Evolutionary conservation across 495 filamentous ascomycete species (phyloP), one percentile per base, ranked within the genome.

Genomic region (Aspergillus heteromorphus): DNA sequence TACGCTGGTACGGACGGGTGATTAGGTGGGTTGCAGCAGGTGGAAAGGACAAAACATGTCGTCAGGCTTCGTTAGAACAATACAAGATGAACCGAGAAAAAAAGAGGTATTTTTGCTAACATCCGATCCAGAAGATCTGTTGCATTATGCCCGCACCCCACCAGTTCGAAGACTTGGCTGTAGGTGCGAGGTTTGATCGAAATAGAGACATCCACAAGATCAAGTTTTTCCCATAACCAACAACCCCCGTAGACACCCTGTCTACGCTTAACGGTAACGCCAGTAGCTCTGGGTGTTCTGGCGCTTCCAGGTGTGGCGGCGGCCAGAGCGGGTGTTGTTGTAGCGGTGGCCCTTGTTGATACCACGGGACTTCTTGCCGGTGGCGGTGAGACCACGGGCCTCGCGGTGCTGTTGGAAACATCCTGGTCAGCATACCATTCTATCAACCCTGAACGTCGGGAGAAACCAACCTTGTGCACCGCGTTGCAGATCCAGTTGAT

Each of bases 401-500:
- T 99, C 93, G 77, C 93, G 95, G 84, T 97, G 93, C 90, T 81
- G 61, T 11, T 60, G 34, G 40, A 49, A 52, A 48, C 45, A 40
- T 63, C 40, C 21, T 51, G 14, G 52, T 73, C 48, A 71, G 67
- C 60, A 57, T 34, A 42, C n/a, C 25, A 21, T 8, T 43, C 40
- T 17, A 9, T 4, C 16, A 40, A 17, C 18, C 16, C 45, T 27
- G 23, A 38, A 17, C 50, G 29, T 2, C 19, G 49, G 10, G 8
- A 7, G 45, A 61, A 53, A 71, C 74, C 40, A 59, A 83, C 82
- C 80, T 99, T 99, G 87, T 99, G 93, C 61, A 97, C 95, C 56
- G 95, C 85, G 77, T 92, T 93, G 76, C 90, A 89, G 81, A 99
- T 99, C 93, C 93, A 99, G 87, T 96, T 99, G 87, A 99, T 97